Evolutionary conservation across 2,329 filamentous ascomycete genomes (phyloP).

Genomic region (Colletotrichum sp.): DNA sequence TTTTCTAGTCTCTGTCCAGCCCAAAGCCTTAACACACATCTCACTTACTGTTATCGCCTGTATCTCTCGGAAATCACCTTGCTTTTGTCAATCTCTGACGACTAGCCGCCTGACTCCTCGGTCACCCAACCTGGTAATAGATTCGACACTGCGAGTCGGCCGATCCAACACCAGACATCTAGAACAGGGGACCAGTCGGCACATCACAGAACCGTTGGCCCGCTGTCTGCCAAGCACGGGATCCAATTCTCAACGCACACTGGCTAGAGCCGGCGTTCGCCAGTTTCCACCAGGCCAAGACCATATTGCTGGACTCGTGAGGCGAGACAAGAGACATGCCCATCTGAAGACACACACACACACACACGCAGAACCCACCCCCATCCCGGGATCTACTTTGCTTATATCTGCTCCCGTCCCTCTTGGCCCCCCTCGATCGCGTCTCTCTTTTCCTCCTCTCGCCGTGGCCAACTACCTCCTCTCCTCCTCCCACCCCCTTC

Average conservation of each 20-base stretch:
- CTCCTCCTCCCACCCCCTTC: neutral
- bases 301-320: neutral
- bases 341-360: neutral
- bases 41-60: neutral
- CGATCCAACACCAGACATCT: neutral
- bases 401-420: slow-evolving; percentile 21
- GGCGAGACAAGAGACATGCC: neutral
- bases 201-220: slow-evolving; percentile 12
- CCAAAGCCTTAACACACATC: neutral
- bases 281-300: slow-evolving; percentile 6
- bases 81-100: neutral
- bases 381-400: slow-evolving; percentile 9
- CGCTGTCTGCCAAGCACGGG: slow-evolving; percentile 10
- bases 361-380: neutral
- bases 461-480: neutral
- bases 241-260: slow-evolving; percentile 13
- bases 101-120: neutral
- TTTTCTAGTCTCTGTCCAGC: neutral
- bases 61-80: neutral
- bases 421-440: neutral
- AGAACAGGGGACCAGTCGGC: neutral
- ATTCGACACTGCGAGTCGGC: neutral
- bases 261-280: slow-evolving; percentile 10
- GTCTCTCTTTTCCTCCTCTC: neutral
- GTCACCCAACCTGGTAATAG: neutral